Base-by-base conservation (phyloP, 2,329 filamentous ascomycete genomes). In the Colletotrichum sansevieriae region DNA sequence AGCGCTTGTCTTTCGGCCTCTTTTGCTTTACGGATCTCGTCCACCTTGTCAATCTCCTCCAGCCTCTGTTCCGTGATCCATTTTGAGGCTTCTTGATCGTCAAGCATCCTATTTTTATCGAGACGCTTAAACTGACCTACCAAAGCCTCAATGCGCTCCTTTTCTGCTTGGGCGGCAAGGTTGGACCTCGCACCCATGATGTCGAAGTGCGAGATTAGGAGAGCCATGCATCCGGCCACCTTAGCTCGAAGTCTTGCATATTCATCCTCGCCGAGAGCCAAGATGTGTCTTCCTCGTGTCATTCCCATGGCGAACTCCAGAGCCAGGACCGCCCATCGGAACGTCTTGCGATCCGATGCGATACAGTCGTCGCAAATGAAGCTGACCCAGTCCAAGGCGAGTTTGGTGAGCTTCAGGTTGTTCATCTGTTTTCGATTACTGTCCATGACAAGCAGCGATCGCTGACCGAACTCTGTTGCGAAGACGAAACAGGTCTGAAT, bases 401-500 rank as follows among this genome's bases (percentile, higher is more conserved):
- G 85, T 76, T 97, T 93, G 12, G 95, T 97, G 63, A 99, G 87
- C 78, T 97, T 97, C 73, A 97, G 87, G 78, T 97, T 98, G 82
- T 98, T 98, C 93, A 98, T 97, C 73, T 97, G 93, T 57, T 95
- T 91, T 63, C 96, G 87, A 77, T 97, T 98, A 78, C 93, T 92
- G 80, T 99, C 96, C 90, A 99, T 96, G 82, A 97, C 97, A 20
- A 96, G 89, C 57, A 97, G 88, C 2, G 95, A 98, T 72, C 96
- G 91, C 78, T 98, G 95, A 51, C 96, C 96, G 73, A 99, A 99
- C 78, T 99, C 96, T 0, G 96, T 98, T n/a, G 96, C 96, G 75
- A 98, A 99, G 46, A 97, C 92, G 78, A 98, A 99, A 80, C 95
- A 99, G 5, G 94, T 97, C 79, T 99, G 96, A 71, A 99, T 96